Percentiles rank a stretch among this genome's conserved stretches.
phyloP scores from a whole-genome alignment of 768 basidiomycete genomes.

The Boletus sensibilis region DNA sequence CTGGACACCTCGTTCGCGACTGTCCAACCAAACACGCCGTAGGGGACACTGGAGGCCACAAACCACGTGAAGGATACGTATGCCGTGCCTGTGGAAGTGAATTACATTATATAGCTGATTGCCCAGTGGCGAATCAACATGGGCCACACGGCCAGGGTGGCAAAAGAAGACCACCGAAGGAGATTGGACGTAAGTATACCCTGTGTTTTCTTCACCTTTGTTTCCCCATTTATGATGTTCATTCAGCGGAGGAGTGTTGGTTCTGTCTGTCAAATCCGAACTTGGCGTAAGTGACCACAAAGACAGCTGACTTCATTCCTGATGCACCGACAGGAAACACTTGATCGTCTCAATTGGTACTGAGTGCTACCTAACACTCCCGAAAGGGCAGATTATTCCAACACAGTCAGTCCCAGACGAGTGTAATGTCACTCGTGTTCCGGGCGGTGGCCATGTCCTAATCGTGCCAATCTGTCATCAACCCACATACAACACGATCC shows the following conservation, averaged over 20 bases:
- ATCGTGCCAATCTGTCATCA: slow-evolving; percentile 94
- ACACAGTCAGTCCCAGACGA: slow-evolving; percentile 58
- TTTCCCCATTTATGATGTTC: slow-evolving; percentile 3
- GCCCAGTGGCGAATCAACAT: slow-evolving; percentile 63
- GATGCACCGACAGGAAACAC: slow-evolving; percentile 65
- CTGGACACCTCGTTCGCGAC: slow-evolving; percentile 85
- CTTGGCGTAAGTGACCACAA: slow-evolving; percentile 59
- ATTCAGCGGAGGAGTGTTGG: slow-evolving; percentile 90
- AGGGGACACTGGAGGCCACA: slow-evolving; percentile 81
- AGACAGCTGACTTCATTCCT: background rate
- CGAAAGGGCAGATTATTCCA: slow-evolving; percentile 92
- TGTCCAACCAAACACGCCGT: slow-evolving; percentile 78
- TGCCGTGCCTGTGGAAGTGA: slow-evolving; percentile 91
- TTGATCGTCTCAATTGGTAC: slow-evolving; percentile 91
- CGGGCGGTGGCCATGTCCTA: slow-evolving; percentile 94
- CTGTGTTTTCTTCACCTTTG: background rate
- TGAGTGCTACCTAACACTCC: slow-evolving; percentile 94
- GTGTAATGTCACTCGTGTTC: slow-evolving; percentile 49
- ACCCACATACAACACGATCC: slow-evolving; percentile 81
- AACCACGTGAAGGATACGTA: slow-evolving; percentile 82
- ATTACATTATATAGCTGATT: slow-evolving; percentile 84
- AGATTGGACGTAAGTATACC: slow-evolving; percentile 80
- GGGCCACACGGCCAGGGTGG: slow-evolving; percentile 32
- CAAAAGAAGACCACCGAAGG: slow-evolving; percentile 59
- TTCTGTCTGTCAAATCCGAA: slow-evolving; percentile 96